phyloP scores from a whole-genome alignment of 192 early-diverging fungal species.

The Mortierella alpina region DNA sequence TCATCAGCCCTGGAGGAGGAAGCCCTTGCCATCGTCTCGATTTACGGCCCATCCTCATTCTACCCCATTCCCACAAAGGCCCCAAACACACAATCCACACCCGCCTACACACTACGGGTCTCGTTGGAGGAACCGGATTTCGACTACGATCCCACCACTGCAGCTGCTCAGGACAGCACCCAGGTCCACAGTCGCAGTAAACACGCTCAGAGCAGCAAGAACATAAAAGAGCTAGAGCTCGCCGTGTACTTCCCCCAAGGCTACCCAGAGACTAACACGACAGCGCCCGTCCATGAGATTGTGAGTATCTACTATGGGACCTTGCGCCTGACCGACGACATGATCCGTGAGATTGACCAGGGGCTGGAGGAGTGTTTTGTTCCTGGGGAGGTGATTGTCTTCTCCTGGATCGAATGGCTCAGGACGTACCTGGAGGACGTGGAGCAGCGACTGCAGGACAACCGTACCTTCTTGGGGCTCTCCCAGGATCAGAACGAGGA shows the following conservation, averaged over 20 bases:
- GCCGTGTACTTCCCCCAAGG: conserved; percentile 58
- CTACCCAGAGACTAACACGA: conserved; percentile 55
- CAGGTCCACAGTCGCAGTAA: not conserved
- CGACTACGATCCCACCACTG: conserved; percentile 31
- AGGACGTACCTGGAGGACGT: conserved; percentile 59
- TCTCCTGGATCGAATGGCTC: conserved; percentile 74
- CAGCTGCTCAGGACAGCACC: not conserved
- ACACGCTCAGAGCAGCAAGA: conserved; percentile 1
- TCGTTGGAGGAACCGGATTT: conserved; percentile 53
- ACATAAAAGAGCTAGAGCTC: conserved; percentile 39
- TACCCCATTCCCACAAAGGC: conserved; percentile 11
- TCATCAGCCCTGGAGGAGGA: conserved; percentile 49
- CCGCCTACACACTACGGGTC: conserved; percentile 46
- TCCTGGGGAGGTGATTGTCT: conserved; percentile 71
- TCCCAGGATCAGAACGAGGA: not conserved
- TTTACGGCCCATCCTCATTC: conserved; percentile 52
- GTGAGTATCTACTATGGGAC: conserved; percentile 64
- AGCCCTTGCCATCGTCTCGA: conserved; percentile 54
- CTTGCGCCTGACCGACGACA: conserved; percentile 53
- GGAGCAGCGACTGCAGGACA: not conserved
- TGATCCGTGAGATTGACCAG: conserved; percentile 57
- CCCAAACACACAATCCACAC: not conserved
- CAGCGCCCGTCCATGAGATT: conserved; percentile 63
- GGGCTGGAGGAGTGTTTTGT: conserved; percentile 65
- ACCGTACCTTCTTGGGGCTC: conserved; percentile 1